Base-by-base conservation (phyloP, 192 early-diverging fungal genomes). In the Backusella circina region DNA sequence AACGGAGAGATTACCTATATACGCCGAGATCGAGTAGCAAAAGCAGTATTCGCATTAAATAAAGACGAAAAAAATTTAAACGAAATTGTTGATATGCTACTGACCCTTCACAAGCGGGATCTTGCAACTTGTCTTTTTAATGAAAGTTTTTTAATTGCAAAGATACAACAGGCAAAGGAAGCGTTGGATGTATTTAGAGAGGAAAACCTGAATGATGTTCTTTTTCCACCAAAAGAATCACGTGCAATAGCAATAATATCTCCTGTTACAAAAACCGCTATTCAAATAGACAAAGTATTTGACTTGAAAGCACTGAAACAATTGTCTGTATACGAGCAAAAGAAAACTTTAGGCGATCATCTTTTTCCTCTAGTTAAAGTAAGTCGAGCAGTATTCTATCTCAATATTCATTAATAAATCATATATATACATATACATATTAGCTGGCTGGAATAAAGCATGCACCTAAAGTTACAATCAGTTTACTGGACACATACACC, bases 301-400 rank as follows among this genome's bases (percentile, higher is more conserved):
- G 39, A 73, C 7, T 71, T 84, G 18, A 44, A 75, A 13, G 30
- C 36, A 12, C 44, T 84, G 26, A 71, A 77, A 31, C 41, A 67
- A 16, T 67, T 76, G 44, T 68, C 77, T 5, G 23, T 74, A 30
- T 41, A 67, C 72, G 83, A 81, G 31, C 64, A 79, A 47, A 84
- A 84, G 67, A 80, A 84, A 39, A 68, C 74, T 37, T 70, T 84
- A 35, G 83, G 83, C 44, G 80, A 81, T 72, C 37, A 51, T 39
- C 68, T 84, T 7, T 84, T 84, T 57, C 83, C 80, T 13, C 66
- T 77, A 21, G 83, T 84, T 32, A 84, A 84, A 72, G 83, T 84
- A 76, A 71, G 69, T 35, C 12, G 33, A 5, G 33, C 5, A 35
- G 33, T 5, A 35, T 35, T 44, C 10, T 12, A 10, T 44, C 41